Conservation (phyloP, 1,139 yeast genomes). For the Chernovozyma sophiae-reginae region DNA sequence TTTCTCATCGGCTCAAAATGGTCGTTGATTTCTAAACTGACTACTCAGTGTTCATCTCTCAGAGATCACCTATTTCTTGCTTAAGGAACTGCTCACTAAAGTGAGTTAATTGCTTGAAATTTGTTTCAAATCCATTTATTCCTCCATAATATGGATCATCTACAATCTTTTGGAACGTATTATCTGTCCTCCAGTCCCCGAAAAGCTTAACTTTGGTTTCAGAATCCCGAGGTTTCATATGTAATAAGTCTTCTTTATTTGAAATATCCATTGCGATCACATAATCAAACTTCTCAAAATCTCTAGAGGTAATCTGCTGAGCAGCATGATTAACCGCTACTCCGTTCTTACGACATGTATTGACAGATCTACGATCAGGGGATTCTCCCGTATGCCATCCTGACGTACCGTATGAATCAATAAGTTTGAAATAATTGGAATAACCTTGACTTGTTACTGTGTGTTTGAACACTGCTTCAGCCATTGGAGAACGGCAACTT, state of each 20-base stretch:
- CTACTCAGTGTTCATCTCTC: too few relatives aligned
- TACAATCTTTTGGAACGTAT: constrained; percentile 51
- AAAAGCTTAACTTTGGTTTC: constrained; percentile 56
- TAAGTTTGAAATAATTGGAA: constrained; percentile 36
- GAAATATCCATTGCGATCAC: constrained; percentile 80
- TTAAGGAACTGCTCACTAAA: constrained; percentile 65
- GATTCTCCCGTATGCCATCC: constrained; percentile 78
- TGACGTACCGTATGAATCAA: constrained; percentile 89
- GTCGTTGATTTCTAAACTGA: too few relatives aligned
- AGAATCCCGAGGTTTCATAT: constrained; percentile 53
- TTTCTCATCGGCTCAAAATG: too few relatives aligned
- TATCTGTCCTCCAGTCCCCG: constrained; percentile 69
- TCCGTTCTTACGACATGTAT: constrained; percentile 65
- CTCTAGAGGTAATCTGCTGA: constrained; percentile 58
- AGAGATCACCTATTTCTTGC: constrained; percentile 36
- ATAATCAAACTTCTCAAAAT: constrained; percentile 73
- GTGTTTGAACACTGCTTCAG: constrained; percentile 84
- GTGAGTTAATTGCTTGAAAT: constrained; percentile 68
- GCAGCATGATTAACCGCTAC: constrained; percentile 75
- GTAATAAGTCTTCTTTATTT: constrained; percentile 57
- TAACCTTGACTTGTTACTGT: constrained; percentile 51
- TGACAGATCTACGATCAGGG: constrained; percentile 73
- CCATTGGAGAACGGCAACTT: constrained; percentile 96
- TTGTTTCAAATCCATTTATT: constrained; percentile 70
- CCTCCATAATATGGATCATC: constrained; percentile 95